Percentiles rank a stretch among this genome's conserved stretches.
Conservation (phyloP, 2,329 filamentous ascomycete species). For the Pseudophaeomoniella oleicola region DNA sequence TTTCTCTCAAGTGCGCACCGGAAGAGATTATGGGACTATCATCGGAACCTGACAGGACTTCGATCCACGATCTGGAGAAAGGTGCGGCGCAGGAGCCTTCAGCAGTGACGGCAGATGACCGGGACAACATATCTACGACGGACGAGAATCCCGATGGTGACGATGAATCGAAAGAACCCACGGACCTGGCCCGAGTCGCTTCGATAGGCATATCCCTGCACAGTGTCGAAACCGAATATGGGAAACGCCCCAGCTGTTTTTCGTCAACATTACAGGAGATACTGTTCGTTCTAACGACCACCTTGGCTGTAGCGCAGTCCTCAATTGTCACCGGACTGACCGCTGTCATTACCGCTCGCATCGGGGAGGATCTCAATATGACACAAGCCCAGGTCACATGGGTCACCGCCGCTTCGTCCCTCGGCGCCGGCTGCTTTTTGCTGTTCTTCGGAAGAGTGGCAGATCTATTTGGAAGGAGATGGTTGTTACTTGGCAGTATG, state of each 20-base stretch:
- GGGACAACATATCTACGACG: background rate
- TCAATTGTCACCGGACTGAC: slow-evolving; percentile 45
- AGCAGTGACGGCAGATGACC: background rate
- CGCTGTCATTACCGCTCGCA: slow-evolving; percentile 48
- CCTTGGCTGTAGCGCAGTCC: slow-evolving; percentile 50
- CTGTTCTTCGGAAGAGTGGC: slow-evolving; percentile 52
- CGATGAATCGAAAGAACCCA: background rate
- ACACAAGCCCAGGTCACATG: slow-evolving; percentile 52
- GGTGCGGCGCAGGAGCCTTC: background rate
- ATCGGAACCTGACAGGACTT: background rate
- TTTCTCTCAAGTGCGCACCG: too few species aligned
- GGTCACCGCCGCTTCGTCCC: slow-evolving; percentile 48
- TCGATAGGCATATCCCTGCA: background rate
- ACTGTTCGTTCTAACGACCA: slow-evolving; percentile 51
- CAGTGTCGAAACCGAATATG: slow-evolving; percentile 4
- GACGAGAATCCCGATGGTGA: background rate
- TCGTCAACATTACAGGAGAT: slow-evolving; percentile 47
- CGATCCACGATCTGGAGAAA: background rate
- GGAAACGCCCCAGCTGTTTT: slow-evolving; percentile 42
- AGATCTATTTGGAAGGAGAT: slow-evolving; percentile 50
- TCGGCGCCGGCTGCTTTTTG: slow-evolving; percentile 50
- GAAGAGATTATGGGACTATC: background rate
- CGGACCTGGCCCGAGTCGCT: background rate
- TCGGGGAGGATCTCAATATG: slow-evolving; percentile 46
- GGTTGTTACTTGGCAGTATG: slow-evolving; percentile 46